phyloP scores from a whole-genome alignment of 495 filamentous ascomycete genomes.

The Monascus purpureus region DNA sequence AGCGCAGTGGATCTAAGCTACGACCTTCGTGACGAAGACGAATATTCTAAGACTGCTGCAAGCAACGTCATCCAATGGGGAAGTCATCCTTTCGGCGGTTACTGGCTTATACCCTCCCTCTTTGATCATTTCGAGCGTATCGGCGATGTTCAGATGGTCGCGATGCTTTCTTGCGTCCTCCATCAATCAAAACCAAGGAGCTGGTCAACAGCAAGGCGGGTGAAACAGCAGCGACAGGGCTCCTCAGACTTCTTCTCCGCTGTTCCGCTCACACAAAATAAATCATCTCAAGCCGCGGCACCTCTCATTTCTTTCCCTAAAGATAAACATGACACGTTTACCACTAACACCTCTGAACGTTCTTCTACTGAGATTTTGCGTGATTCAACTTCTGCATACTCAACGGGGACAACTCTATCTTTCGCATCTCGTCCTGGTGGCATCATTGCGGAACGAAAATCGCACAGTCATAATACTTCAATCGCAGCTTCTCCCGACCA shows the following conservation, averaged over 20 bases:
- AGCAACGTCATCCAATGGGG: constrained; percentile 72
- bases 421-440: constrained; percentile 16
- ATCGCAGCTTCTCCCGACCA: constrained; percentile 53
- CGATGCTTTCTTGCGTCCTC: constrained; percentile 85
- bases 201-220: constrained; percentile 7
- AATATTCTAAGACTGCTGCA: constrained; percentile 1
- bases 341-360: constrained; percentile 42
- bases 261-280: constrained; percentile 13
- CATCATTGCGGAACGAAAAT: constrained; percentile 20
- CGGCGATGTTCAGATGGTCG: constrained; percentile 84
- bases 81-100: constrained; percentile 59
- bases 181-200: constrained; percentile 40
- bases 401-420: constrained; percentile 57
- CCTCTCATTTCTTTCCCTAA: constrained; percentile 43
- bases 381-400: constrained; percentile 39
- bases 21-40: constrained; percentile 9
- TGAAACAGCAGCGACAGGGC: constrained; percentile 15
- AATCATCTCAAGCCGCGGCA: constrained; percentile 15
- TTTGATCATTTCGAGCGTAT: constrained; percentile 68
- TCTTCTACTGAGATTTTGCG: constrained; percentile 27
- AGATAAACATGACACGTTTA: constrained; percentile 38
- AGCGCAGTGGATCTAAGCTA: constrained; percentile 21
- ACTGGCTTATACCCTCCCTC: constrained; percentile 48
- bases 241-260: constrained; percentile 19
- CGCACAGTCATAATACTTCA: constrained; percentile 45